A percentile compares a stretch with the other conserved stretches of the same genome.
Evolutionary conservation across 306 rosid species (phyloP).

Genomic region (Trifolium dubium): DNA sequence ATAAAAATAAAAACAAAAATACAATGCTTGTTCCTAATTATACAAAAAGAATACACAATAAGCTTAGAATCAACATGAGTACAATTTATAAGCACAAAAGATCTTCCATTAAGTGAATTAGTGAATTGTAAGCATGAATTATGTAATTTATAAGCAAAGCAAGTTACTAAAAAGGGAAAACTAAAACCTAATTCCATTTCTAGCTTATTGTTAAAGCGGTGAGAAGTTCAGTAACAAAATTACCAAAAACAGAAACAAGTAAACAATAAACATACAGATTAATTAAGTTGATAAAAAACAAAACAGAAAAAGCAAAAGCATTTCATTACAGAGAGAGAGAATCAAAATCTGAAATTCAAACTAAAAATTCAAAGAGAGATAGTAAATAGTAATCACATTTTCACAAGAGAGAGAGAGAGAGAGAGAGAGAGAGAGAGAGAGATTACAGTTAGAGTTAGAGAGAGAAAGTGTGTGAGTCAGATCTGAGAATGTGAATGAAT

Average conservation of each 20-base stretch:
- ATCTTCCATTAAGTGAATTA: slow-evolving; percentile 25
- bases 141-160: slow-evolving; percentile 21
- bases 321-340: background rate
- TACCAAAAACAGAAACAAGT: slow-evolving; percentile 24
- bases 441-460: slow-evolving; percentile 37
- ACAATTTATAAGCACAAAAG: slow-evolving; percentile 11
- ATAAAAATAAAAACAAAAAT: background rate
- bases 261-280: background rate
- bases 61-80: background rate
- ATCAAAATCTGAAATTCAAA: slow-evolving; percentile 21
- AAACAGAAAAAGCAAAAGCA: slow-evolving; percentile 28
- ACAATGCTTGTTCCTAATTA: background rate
- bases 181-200: slow-evolving; percentile 43
- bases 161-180: slow-evolving; percentile 2
- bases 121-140: slow-evolving; percentile 29
- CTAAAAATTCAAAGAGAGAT: slow-evolving; percentile 2
- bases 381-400: slow-evolving; percentile 19
- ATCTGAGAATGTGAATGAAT: slow-evolving; percentile 21
- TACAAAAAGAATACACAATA: background rate
- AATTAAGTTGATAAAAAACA: background rate
- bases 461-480: slow-evolving; percentile 18
- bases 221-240: slow-evolving; percentile 26
- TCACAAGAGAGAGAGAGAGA: slow-evolving; percentile 21
- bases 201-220: background rate
- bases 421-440: slow-evolving; percentile 34